Evolutionary conservation across 2,329 filamentous ascomycete genomes (phyloP).

Genomic region (Trichoderma sp.): DNA sequence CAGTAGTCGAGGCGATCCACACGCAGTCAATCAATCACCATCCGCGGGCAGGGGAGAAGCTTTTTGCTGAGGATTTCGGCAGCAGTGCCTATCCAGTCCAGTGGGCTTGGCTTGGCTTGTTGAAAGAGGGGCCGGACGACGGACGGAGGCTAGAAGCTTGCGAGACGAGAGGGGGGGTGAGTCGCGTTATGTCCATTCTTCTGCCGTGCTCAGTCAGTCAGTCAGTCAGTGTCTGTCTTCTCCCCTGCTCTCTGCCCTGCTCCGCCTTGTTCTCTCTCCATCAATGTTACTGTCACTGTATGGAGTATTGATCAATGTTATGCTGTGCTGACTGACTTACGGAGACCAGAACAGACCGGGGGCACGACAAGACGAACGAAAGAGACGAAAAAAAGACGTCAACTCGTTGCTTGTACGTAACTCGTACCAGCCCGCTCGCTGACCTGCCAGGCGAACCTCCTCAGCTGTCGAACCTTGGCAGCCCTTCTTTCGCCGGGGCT

Average conservation of each 20-base stretch:
- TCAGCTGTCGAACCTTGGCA: constrained; percentile 12
- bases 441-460: not conserved
- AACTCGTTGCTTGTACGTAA: constrained; percentile 10
- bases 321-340: not conserved
- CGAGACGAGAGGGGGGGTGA: not conserved
- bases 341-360: not conserved
- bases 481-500: not conserved
- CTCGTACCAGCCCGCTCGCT: not conserved
- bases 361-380: not conserved
- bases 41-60: not conserved
- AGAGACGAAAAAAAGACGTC: no score
- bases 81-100: not conserved
- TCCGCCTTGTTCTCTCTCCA: not conserved
- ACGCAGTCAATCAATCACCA: not conserved
- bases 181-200: not conserved
- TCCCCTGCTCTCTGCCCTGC: not conserved
- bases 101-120: not conserved
- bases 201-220: not conserved
- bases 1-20: constrained; percentile 5
- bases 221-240: not conserved
- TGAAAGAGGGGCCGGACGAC: not conserved
- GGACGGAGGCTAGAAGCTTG: not conserved
- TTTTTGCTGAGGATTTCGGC: not conserved
- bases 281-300: not conserved
- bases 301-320: no score